Evolutionary conservation across 2,329 filamentous ascomycete species (phyloP).

Genomic region (Phaeoacremonium minimum): DNA sequence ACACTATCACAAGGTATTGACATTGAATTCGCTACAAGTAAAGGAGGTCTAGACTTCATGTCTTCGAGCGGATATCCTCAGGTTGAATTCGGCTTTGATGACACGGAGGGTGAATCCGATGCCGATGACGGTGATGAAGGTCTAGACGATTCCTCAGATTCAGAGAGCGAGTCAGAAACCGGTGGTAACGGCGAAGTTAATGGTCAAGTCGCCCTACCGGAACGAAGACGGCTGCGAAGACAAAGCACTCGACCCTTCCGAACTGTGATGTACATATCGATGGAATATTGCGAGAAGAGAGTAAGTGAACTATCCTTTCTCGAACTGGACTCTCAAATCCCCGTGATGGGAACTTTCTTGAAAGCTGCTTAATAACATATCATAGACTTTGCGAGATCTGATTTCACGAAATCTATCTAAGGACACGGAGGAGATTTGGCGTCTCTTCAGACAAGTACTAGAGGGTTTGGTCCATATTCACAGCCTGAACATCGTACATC

Average conservation of each 20-base stretch:
- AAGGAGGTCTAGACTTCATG: constrained; percentile 86
- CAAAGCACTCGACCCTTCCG: constrained; percentile 49
- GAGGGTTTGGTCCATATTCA: constrained; percentile 91
- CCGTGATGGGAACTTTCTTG: no score
- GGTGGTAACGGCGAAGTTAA: constrained; percentile 5
- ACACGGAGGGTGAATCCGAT: constrained; percentile 28
- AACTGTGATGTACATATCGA: constrained; percentile 90
- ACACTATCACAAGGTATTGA: constrained; percentile 33
- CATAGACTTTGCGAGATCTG: constrained; percentile 76
- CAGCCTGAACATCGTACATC: constrained; percentile 84
- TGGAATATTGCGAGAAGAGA: constrained; percentile 96
- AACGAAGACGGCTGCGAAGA: constrained; percentile 17
- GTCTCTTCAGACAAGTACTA: constrained; percentile 83
- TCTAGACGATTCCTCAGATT: constrained; percentile 30
- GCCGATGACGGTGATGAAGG: constrained; percentile 42
- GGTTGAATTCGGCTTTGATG: constrained; percentile 69
- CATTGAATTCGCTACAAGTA: constrained; percentile 65
- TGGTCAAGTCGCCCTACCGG: constrained; percentile 1
- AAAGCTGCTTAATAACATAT: no score
- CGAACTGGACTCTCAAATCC: not conserved
- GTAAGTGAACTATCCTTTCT: constrained; percentile 35
- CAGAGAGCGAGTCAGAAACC: constrained; percentile 31
- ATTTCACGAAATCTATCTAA: constrained; percentile 73
- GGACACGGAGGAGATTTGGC: constrained; percentile 77
- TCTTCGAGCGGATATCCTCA: constrained; percentile 76